Percentiles rank a stretch among this genome's conserved stretches.
These are phyloP conservation scores for Vachellia collinsii DNA, from an alignment of 306 rosid genomes.

Conservation along the genomic window DNA sequence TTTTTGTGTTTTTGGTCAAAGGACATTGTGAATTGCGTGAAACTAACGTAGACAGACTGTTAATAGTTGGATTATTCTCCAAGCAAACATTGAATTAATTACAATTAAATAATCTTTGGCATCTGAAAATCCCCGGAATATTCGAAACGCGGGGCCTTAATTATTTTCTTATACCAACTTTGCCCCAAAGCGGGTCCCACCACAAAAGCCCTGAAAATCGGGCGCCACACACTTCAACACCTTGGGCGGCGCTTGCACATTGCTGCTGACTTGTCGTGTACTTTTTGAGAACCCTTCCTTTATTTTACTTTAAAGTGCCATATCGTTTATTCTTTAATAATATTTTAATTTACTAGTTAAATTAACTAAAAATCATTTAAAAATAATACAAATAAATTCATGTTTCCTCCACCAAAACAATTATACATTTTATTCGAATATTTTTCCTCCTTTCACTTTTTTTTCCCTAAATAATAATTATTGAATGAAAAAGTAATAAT, in stretches of 20 bases:
- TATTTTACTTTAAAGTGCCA: background rate
- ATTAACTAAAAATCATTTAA: no score
- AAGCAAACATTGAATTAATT: background rate
- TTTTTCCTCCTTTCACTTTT: no score
- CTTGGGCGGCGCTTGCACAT: constrained; percentile 34
- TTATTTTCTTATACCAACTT: background rate
- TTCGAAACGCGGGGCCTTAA: background rate
- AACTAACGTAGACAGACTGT: background rate
- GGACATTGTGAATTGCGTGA: no score
- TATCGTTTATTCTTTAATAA: no score
- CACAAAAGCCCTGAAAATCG: constrained; percentile 18
- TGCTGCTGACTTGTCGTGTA: constrained; percentile 39
- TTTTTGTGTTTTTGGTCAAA: no score
- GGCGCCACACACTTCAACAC: background rate
- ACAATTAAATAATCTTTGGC: background rate
- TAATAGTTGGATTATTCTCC: constrained; percentile 22
- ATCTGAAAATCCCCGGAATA: constrained; percentile 1
- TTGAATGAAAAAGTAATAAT: background rate
- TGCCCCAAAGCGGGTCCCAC: background rate
- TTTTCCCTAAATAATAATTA: no score
- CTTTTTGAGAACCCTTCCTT: background rate
- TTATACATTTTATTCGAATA: no score
- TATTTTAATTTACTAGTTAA: no score
- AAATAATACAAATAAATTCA: no score
- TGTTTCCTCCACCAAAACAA: no score